Base-by-base conservation (phyloP, 257 asterid species). In the Salvia rosmarinus region DNA sequence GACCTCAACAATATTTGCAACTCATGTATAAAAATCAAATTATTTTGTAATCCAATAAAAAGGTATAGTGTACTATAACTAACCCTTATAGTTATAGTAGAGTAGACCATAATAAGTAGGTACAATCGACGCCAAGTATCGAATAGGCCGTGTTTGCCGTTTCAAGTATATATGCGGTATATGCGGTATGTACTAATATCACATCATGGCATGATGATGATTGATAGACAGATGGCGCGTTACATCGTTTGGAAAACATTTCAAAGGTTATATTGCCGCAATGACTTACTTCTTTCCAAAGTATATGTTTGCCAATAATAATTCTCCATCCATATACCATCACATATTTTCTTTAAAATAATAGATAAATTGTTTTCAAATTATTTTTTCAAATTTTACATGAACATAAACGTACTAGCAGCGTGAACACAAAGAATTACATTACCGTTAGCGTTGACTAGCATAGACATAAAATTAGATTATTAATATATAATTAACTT, bases 241-340 rank as follows among this genome's bases (percentile, higher is more conserved):
- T 44, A 56, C 73, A 66, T 74, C 68, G 44, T 25, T 68, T 40
- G 64, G 21, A 46, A 71, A 65, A 65, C 67, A 73, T 54, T 64
- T 49, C 72, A 73, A 73, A 51, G 20, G n/a, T 32, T 42, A 49
- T 50, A n/a, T 20, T 68, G 39, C 64, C 21, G 40, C 51, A 50
- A 67, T 49, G 42, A 16, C 20, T 9, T 47, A 17, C 74, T 39
- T 69, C 25, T 42, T 55, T 10, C 49, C 64, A 51, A 35, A 47
- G 37, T 51, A n/a, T 17, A 9, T 60, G 14, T 32, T 16, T 60
- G 47, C 6, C n/a, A n/a, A n/a, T n/a, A n/a, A n/a, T n/a, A 25
- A 25, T 25, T 25, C 3, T 1, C 30, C 30, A 25, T 25, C 30
- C 30, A 25, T 25, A 25, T 25, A 25, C 30, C 30, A 25, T 25